Percentiles rank a stretch among this genome's conserved stretches.
These are phyloP conservation scores for Cutaneotrichosporon cavernicola DNA, from an alignment of 1,284 basidiomycete species.

Conservation along the genomic window DNA sequence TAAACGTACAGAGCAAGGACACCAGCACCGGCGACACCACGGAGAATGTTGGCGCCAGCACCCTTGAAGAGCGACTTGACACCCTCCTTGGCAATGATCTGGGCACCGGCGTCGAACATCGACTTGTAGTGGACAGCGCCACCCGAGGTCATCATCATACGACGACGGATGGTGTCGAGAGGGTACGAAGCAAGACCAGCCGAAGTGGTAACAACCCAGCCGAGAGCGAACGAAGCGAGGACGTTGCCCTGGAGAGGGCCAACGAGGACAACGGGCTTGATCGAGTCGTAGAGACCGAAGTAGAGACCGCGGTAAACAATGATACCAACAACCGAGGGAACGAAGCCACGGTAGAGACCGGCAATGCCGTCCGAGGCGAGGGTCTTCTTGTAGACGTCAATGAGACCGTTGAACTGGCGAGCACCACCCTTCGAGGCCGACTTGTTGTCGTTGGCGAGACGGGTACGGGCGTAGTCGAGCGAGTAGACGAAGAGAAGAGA, in stretches of 20 bases:
- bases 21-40: conserved; percentile 71
- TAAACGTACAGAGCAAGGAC: conserved; percentile 63
- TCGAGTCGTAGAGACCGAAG: conserved; percentile 91
- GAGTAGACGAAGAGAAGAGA: conserved; percentile 95
- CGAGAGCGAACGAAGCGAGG: conserved; percentile 84
- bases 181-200: conserved; percentile 94
- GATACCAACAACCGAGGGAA: conserved; percentile 91
- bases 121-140: conserved; percentile 58
- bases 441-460: conserved; percentile 93
- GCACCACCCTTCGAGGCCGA: conserved; percentile 80
- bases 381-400: conserved; percentile 90
- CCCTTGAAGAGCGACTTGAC: conserved; percentile 63
- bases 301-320: conserved; percentile 79
- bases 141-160: conserved; percentile 92
- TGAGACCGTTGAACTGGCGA: conserved; percentile 90
- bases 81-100: conserved; percentile 64
- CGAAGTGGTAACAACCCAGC: conserved; percentile 93
- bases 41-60: conserved; percentile 60
- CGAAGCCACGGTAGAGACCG: conserved; percentile 92
- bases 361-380: conserved; percentile 82
- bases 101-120: conserved; percentile 64
- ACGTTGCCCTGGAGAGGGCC: conserved; percentile 84
- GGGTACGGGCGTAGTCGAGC: conserved; percentile 91
- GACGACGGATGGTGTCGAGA: conserved; percentile 92
- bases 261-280: conserved; percentile 88